These are phyloP conservation scores for Gymnopus androsaceus DNA, from an alignment of 1,284 basidiomycete genomes.

Conservation along the genomic window DNA sequence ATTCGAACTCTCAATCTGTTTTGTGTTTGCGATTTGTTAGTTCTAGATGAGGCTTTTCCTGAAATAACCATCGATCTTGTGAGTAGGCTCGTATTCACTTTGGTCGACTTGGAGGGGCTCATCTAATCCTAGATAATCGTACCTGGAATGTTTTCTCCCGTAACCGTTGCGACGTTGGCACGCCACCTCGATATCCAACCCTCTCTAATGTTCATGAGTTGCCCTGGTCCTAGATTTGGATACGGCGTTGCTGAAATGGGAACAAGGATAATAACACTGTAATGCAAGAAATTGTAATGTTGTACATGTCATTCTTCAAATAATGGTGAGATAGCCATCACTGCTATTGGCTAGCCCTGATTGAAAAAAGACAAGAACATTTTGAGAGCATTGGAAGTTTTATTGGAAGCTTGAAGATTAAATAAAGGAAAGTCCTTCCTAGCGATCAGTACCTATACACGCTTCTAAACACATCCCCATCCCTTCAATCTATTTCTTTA, in stretches of 20 bases:
- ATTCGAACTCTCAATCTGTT: constrained; percentile 9
- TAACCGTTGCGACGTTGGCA: constrained; percentile 45
- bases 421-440: no score
- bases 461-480: no score
- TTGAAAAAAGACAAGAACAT: no score
- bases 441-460: no score
- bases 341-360: no score
- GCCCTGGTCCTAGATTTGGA: constrained; percentile 44
- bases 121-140: constrained; percentile 46
- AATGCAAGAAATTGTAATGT: no score
- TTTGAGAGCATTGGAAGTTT: no score
- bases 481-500: no score
- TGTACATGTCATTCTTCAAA: no score
- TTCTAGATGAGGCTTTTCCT: constrained; percentile 65
- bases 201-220: constrained; percentile 57
- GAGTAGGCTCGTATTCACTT: constrained; percentile 16
- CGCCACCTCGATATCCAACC: constrained; percentile 45
- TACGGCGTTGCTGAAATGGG: constrained; percentile 48
- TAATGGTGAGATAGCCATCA: no score
- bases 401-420: no score
- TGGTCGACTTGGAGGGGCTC: neutral
- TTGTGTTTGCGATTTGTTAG: constrained; percentile 28
- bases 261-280: constrained; percentile 50
- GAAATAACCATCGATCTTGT: constrained; percentile 61
- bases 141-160: constrained; percentile 45